Percentiles rank a stretch among this genome's conserved stretches.
phyloP scores from a whole-genome alignment of 2,329 filamentous ascomycete species.

The Phialocephala subalpina region DNA sequence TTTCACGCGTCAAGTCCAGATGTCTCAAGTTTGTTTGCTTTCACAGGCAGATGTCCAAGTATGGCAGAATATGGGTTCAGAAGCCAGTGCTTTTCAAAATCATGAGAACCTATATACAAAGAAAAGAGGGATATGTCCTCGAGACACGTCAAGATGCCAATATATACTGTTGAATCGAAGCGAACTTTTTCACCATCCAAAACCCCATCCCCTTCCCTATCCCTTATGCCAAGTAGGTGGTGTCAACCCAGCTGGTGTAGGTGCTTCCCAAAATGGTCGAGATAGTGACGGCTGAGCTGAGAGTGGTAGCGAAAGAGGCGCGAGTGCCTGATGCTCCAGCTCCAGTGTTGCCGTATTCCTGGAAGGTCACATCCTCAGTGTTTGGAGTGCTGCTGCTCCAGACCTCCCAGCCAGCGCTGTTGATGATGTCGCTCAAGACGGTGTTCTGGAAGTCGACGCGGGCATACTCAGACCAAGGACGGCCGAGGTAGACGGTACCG shows the following conservation, averaged over 20 bases:
- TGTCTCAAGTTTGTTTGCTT: no score
- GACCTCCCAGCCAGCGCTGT: constrained; percentile 56
- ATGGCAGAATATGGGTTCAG: neutral
- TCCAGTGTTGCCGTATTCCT: constrained; percentile 63
- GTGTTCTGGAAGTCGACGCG: constrained; percentile 60
- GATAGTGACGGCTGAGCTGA: constrained; percentile 52
- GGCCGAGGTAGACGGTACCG: constrained; percentile 57
- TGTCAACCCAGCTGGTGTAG: constrained; percentile 53
- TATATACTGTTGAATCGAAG: constrained; percentile 25
- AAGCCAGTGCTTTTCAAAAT: neutral
- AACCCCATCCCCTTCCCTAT: neutral
- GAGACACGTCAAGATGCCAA: constrained; percentile 10
- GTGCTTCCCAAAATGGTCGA: constrained; percentile 53
- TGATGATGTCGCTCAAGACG: constrained; percentile 56
- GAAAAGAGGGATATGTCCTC: constrained; percentile 8
- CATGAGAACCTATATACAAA: constrained; percentile 19
- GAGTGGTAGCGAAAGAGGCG: constrained; percentile 53
- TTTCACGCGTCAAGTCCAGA: no score
- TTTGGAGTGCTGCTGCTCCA: constrained; percentile 53
- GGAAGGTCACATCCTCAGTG: constrained; percentile 57
- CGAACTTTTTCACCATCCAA: neutral
- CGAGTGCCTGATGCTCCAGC: constrained; percentile 56
- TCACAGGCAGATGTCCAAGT: neutral
- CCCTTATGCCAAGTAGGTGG: constrained; percentile 46
- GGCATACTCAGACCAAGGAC: constrained; percentile 60